These are phyloP conservation scores for Goffeauzyma gilvescens DNA, from an alignment of 768 basidiomycete species.

Conservation along the genomic window DNA sequence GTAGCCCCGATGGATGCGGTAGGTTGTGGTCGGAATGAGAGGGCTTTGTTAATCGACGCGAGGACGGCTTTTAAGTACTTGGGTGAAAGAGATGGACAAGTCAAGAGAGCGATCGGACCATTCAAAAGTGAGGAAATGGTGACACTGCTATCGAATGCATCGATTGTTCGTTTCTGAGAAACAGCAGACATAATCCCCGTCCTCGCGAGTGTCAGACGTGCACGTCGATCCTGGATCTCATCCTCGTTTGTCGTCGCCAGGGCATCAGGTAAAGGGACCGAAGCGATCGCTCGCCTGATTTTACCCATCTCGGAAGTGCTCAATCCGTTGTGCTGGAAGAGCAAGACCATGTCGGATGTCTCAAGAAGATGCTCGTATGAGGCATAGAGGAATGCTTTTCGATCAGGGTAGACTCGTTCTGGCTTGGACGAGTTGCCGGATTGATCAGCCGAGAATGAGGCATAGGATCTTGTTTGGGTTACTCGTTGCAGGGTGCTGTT, in stretches of 20 bases:
- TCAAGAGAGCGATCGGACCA: conserved; percentile 26
- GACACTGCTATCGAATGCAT: too few relatives aligned
- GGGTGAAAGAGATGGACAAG: conserved; percentile 23
- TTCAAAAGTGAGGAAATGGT: conserved; percentile 37
- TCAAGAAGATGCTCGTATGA: conserved; percentile 58
- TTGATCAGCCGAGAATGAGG: too few relatives aligned
- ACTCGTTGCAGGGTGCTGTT: too few relatives aligned
- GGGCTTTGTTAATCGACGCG: conserved; percentile 12
- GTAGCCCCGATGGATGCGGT: background rate
- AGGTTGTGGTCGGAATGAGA: conserved; percentile 10
- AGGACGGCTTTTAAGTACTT: conserved; percentile 20
- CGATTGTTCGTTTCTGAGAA: conserved; percentile 44
- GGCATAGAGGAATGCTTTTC: conserved; percentile 63
- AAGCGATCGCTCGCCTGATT: conserved; percentile 49
- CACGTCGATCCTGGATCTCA: too few relatives aligned
- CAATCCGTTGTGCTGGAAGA: conserved; percentile 63
- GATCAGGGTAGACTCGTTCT: conserved; percentile 57
- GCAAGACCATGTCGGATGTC: conserved; percentile 45
- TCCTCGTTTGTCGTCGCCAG: too few relatives aligned
- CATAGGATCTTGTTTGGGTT: too few relatives aligned
- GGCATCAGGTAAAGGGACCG: conserved; percentile 32
- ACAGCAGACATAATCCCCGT: conserved; percentile 65
- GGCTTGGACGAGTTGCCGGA: too few relatives aligned
- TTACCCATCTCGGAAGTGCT: conserved; percentile 44
- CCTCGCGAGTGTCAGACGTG: conserved; percentile 38